Evolutionary conservation across 2,329 filamentous ascomycete genomes (phyloP).

Genomic region (Arthrobotrys sinensis): DNA sequence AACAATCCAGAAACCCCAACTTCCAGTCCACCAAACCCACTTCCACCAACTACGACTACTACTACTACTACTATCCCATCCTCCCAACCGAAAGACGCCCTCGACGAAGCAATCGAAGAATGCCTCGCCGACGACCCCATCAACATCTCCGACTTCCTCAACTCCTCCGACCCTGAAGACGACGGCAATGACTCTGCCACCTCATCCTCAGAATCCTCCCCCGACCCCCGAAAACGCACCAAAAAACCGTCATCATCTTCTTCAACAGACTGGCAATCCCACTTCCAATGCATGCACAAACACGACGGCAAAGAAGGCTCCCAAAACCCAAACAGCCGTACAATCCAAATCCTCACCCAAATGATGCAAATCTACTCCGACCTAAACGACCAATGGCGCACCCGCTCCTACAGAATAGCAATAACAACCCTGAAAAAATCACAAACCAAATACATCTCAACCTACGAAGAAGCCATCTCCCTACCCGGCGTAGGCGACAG

Average conservation of each 20-base stretch:
- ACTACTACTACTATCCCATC: conserved; percentile 35
- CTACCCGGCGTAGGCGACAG: conserved; percentile 80
- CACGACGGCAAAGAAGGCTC: conserved; percentile 69
- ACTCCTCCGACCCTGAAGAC: conserved; percentile 60
- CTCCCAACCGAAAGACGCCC: conserved; percentile 70
- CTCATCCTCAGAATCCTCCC: conserved; percentile 16
- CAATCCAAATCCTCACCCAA: conserved; percentile 78
- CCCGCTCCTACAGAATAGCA: conserved; percentile 81
- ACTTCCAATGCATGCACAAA: conserved; percentile 73
- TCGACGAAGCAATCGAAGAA: conserved; percentile 77
- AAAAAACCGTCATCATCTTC: conserved; percentile 29
- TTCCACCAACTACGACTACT: conserved; percentile 61
- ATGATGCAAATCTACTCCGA: conserved; percentile 85
- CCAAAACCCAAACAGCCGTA: conserved; percentile 80
- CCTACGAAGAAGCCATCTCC: conserved; percentile 65
- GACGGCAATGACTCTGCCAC: conserved; percentile 65
- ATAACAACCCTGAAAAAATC: conserved; percentile 81
- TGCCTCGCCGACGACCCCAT: conserved; percentile 65
- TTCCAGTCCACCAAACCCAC: conserved; percentile 18
- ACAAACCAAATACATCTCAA: conserved; percentile 62
- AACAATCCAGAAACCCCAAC: conserved; percentile 22
- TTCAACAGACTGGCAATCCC: conserved; percentile 58
- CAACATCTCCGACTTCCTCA: conserved; percentile 68
- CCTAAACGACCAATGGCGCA: conserved; percentile 83
- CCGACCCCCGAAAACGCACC: conserved; percentile 60